Evolutionary conservation across 2,329 filamentous ascomycete genomes (phyloP).

Genomic region (Aspergillus sp.): DNA sequence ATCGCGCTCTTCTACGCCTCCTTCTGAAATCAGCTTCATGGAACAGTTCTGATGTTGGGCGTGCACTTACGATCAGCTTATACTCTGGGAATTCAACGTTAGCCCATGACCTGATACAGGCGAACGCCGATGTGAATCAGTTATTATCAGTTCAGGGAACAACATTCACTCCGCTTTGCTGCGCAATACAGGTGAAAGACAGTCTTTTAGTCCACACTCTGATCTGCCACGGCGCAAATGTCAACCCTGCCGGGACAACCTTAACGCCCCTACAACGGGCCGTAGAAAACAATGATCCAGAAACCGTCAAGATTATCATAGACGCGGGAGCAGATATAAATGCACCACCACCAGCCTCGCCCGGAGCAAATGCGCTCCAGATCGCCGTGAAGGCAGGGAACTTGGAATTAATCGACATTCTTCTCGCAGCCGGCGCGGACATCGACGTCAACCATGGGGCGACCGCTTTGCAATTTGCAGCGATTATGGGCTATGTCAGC

Average conservation of each 20-base stretch:
- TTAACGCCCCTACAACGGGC: background rate
- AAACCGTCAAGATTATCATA: background rate
- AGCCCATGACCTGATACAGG: no score
- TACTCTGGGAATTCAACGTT: no score
- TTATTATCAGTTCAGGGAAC: no score
- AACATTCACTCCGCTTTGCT: background rate
- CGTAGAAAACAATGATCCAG: background rate
- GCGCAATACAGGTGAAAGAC: background rate
- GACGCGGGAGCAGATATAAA: slow-evolving; percentile 14
- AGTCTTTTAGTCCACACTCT: no score
- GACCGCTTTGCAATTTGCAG: slow-evolving; percentile 29
- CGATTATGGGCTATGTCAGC: slow-evolving; percentile 23
- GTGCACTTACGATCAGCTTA: no score
- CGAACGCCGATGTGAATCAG: no score
- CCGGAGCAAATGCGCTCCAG: slow-evolving; percentile 10
- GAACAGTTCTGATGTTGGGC: no score
- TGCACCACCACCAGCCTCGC: background rate
- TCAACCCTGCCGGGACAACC: background rate
- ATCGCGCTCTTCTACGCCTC: no score
- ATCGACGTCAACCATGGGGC: slow-evolving; percentile 14
- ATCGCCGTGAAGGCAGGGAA: slow-evolving; percentile 17
- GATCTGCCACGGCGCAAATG: no score
- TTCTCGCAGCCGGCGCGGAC: slow-evolving; percentile 11
- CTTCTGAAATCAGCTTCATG: no score
- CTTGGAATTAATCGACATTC: slow-evolving; percentile 17